Percentiles rank a stretch among this genome's conserved stretches.
These are phyloP conservation scores for Aspergillus hiratsukae DNA, from an alignment of 2,329 filamentous ascomycete genomes.

Conservation along the genomic window DNA sequence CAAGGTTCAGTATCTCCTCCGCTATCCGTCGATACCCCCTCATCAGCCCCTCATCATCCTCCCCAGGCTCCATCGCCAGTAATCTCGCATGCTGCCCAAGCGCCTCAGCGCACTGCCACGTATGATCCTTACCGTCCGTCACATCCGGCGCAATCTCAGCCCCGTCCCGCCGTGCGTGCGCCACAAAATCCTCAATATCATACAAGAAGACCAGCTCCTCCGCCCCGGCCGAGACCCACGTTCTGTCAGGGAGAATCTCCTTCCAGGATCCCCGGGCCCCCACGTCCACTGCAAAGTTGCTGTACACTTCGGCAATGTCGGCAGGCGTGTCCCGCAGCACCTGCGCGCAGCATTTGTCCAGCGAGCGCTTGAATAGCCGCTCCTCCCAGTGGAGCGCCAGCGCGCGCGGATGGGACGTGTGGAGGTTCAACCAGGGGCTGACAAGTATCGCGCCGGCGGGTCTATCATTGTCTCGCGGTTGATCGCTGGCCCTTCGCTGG, in stretches of 20 bases:
- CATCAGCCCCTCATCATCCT: slow-evolving; percentile 4
- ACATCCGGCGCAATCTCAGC: slow-evolving; percentile 4
- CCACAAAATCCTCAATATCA: slow-evolving; percentile 13
- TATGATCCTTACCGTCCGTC: slow-evolving; percentile 7
- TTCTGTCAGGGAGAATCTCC: slow-evolving; percentile 10
- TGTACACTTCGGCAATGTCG: slow-evolving; percentile 1
- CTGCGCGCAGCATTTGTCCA: slow-evolving; percentile 7
- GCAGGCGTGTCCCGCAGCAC: slow-evolving; percentile 1
- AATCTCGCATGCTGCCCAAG: slow-evolving; percentile 9
- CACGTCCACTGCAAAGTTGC: slow-evolving; percentile 6
- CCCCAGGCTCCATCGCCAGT: slow-evolving; percentile 1
- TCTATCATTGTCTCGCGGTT: background rate
- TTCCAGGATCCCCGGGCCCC: slow-evolving; percentile 9
- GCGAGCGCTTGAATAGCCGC: slow-evolving; percentile 10
- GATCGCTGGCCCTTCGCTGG: background rate
- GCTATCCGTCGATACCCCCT: slow-evolving; percentile 6
- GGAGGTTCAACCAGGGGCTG: slow-evolving; percentile 14
- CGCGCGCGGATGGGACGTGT: slow-evolving; percentile 7
- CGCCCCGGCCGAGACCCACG: slow-evolving; percentile 10
- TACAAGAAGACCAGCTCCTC: slow-evolving; percentile 13
- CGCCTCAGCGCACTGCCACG: slow-evolving; percentile 15
- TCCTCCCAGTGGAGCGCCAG: slow-evolving; percentile 10
- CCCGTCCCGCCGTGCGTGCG: slow-evolving; percentile 2
- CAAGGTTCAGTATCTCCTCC: slow-evolving; percentile 31
- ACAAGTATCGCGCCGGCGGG: slow-evolving; percentile 8